These are phyloP conservation scores for Antrodiella citrinella DNA, from an alignment of 768 basidiomycete species.

Conservation along the genomic window DNA sequence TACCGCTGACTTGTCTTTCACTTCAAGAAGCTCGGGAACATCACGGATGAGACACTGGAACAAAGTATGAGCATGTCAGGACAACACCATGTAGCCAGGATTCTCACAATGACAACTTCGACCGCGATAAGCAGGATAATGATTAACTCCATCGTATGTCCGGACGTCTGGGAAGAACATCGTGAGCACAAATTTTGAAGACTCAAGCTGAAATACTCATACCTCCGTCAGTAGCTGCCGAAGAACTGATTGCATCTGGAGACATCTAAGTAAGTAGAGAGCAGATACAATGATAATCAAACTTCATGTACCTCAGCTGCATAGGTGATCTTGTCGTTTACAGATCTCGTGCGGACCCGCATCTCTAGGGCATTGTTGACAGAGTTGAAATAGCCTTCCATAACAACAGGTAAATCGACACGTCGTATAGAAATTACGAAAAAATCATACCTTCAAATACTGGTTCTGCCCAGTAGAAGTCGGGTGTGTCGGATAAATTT, in stretches of 20 bases:
- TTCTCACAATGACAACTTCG: slow-evolving; percentile 81
- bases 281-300: background rate
- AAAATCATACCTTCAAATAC: slow-evolving; percentile 64
- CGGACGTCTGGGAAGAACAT: slow-evolving; percentile 52
- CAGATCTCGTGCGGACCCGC: slow-evolving; percentile 64
- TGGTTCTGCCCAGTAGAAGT: slow-evolving; percentile 94
- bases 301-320: slow-evolving; percentile 67
- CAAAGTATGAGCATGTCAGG: background rate
- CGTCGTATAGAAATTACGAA: background rate
- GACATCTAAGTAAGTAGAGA: slow-evolving; percentile 1
- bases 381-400: slow-evolving; percentile 70
- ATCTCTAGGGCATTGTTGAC: slow-evolving; percentile 84
- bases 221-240: slow-evolving; percentile 87
- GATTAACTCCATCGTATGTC: slow-evolving; percentile 89
- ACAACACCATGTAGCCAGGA: background rate
- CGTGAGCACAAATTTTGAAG: background rate
- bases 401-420: background rate
- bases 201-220: slow-evolving; percentile 4
- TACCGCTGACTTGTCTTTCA: slow-evolving; percentile 6
- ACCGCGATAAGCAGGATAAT: slow-evolving; percentile 94
- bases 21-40: slow-evolving; percentile 66
- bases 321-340: slow-evolving; percentile 91
- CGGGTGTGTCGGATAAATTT: slow-evolving; percentile 82
- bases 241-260: slow-evolving; percentile 76
- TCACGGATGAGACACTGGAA: slow-evolving; percentile 66